Evolutionary conservation across 2,329 filamentous ascomycete genomes (phyloP).

Genomic region (Aspergillus tanneri): DNA sequence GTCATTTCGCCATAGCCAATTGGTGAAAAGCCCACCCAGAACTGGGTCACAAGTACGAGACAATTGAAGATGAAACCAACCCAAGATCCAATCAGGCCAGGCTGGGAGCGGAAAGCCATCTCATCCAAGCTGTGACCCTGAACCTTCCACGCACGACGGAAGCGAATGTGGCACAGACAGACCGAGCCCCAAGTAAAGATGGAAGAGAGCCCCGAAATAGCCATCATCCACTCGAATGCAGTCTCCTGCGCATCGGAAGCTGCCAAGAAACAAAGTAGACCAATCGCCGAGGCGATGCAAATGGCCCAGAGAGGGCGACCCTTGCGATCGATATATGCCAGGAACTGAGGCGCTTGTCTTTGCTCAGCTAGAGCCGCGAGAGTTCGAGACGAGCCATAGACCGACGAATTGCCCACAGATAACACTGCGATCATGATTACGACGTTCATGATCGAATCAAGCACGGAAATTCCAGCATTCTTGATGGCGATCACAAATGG

Average conservation of each 20-base stretch:
- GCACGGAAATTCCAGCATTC: conserved; percentile 74
- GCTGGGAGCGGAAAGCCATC: conserved; percentile 77
- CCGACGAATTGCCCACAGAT: conserved; percentile 86
- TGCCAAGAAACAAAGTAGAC: conserved; percentile 75
- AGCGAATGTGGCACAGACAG: conserved; percentile 88
- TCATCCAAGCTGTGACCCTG: conserved; percentile 71
- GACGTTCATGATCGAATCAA: conserved; percentile 90
- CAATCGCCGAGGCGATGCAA: conserved; percentile 62
- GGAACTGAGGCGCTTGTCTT: conserved; percentile 71
- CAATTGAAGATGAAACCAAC: conserved; percentile 73
- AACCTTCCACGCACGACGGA: conserved; percentile 73
- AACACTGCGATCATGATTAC: conserved; percentile 89
- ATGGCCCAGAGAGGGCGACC: conserved; percentile 79
- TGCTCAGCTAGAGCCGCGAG: conserved; percentile 87
- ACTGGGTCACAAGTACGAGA: conserved; percentile 76
- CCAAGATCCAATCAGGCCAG: conserved; percentile 77
- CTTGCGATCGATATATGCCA: conserved; percentile 78
- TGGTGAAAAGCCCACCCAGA: conserved; percentile 83
- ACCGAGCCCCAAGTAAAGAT: conserved; percentile 81
- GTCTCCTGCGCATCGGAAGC: conserved; percentile 59
- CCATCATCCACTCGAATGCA: conserved; percentile 77
- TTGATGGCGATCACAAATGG: conserved; percentile 93
- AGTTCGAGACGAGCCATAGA: conserved; percentile 88
- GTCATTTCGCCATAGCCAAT: conserved; percentile 56
- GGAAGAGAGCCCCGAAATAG: conserved; percentile 69